Percentiles rank a stretch among this genome's conserved stretches.
phyloP scores from a whole-genome alignment of 75 land plant species.

The Pseudotsuga menziesii region DNA sequence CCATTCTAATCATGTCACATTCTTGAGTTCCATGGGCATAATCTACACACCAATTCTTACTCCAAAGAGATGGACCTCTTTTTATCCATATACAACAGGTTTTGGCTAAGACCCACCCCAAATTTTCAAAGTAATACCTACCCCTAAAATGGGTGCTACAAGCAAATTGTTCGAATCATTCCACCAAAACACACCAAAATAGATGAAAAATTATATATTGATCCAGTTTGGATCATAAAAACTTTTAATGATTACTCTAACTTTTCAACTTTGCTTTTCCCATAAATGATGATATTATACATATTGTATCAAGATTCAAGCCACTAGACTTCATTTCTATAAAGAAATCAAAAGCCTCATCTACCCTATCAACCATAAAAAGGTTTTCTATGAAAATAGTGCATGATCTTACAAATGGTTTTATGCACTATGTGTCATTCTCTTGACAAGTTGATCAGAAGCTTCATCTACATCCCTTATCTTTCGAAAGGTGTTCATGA shows the following conservation, averaged over 20 bases:
- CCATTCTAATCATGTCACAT: too few relatives aligned
- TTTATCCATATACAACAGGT: too few relatives aligned
- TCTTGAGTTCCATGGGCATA: too few relatives aligned
- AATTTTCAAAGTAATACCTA: too few relatives aligned
- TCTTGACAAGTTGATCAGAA: slow-evolving; percentile 35
- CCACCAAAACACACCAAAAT: too few relatives aligned
- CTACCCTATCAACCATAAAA: slow-evolving; percentile 31
- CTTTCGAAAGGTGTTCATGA: slow-evolving; percentile 61
- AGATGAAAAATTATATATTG: too few relatives aligned
- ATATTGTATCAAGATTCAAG: slow-evolving; percentile 42
- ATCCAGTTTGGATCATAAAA: too few relatives aligned
- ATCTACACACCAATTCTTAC: too few relatives aligned
- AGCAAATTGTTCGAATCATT: too few relatives aligned
- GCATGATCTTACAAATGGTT: slow-evolving; percentile 72
- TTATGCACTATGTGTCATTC: slow-evolving; percentile 49
- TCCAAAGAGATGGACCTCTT: too few relatives aligned
- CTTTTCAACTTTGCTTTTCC: slow-evolving; percentile 31
- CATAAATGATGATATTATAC: slow-evolving; percentile 56
- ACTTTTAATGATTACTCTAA: slow-evolving; percentile 48
- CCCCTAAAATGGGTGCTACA: too few relatives aligned
- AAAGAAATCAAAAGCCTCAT: slow-evolving; percentile 53
- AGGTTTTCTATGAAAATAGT: slow-evolving; percentile 62
- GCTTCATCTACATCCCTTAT: slow-evolving; percentile 37
- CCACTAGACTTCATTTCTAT: slow-evolving; percentile 36
- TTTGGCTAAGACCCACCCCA: too few relatives aligned